These are phyloP conservation scores for Chalciporus sphaerocephalus DNA, from an alignment of 768 basidiomycete species.

Conservation along the genomic window DNA sequence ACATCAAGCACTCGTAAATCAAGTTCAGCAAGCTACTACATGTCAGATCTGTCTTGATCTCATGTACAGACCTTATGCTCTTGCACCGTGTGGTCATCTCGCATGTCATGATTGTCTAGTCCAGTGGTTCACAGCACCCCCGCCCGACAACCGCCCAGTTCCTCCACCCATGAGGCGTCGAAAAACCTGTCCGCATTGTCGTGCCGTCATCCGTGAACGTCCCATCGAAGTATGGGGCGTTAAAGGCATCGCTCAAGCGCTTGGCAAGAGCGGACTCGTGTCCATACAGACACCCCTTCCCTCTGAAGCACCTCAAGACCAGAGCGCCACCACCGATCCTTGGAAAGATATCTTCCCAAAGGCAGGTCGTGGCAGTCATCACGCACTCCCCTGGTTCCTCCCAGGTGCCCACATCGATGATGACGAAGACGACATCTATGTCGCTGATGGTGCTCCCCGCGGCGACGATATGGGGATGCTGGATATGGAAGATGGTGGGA, in stretches of 20 bases:
- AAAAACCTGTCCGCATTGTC: slow-evolving; percentile 45
- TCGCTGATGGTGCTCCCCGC: slow-evolving; percentile 15
- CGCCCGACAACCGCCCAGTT: slow-evolving; percentile 22
- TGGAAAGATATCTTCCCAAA: slow-evolving; percentile 63
- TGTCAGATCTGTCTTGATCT: slow-evolving; percentile 80
- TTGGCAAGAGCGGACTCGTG: slow-evolving; percentile 53
- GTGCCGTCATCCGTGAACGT: slow-evolving; percentile 39
- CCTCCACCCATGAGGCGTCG: slow-evolving; percentile 31
- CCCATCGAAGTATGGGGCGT: slow-evolving; percentile 48
- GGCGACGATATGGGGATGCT: slow-evolving; percentile 54
- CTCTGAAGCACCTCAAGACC: slow-evolving; percentile 23
- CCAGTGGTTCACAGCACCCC: slow-evolving; percentile 64
- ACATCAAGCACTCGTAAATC: slow-evolving; percentile 50
- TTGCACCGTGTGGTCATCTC: slow-evolving; percentile 73
- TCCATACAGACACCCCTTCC: slow-evolving; percentile 23
- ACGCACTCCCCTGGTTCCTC: slow-evolving; percentile 23
- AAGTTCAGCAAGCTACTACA: slow-evolving; percentile 59
- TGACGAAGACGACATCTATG: slow-evolving; percentile 16
- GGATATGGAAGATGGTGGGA: slow-evolving; percentile 70
- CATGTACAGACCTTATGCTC: slow-evolving; percentile 67
- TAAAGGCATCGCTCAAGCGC: slow-evolving; percentile 42
- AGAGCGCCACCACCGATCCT: slow-evolving; percentile 42
- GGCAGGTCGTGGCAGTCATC: slow-evolving; percentile 1
- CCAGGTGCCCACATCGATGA: slow-evolving; percentile 19
- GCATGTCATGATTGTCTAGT: slow-evolving; percentile 70